phyloP scores from a whole-genome alignment of 495 filamentous ascomycete genomes.

The Cudoniella acicularis region DNA sequence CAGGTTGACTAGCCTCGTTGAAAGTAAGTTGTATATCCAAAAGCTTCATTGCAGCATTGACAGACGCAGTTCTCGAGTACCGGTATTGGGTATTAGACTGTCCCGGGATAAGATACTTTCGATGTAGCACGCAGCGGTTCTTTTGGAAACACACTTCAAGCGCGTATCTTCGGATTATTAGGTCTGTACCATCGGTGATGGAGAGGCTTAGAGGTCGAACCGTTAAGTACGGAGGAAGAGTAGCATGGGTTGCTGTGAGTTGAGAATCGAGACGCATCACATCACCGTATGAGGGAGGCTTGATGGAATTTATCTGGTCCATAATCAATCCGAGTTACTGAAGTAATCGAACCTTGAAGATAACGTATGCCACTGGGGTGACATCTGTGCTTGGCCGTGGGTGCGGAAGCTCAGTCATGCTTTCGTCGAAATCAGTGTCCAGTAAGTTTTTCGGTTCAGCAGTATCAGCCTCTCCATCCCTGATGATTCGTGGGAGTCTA shows the following conservation, averaged over 20 bases:
- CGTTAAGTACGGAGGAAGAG: constrained; percentile 17
- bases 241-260: constrained; percentile 13
- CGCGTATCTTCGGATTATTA: constrained; percentile 65
- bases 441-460: not conserved
- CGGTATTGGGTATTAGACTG: constrained; percentile 56
- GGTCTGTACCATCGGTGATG: constrained; percentile 52
- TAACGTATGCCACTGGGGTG: not conserved
- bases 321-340: not conserved
- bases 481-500: not conserved
- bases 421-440: not conserved
- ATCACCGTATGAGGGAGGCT: not conserved
- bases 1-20: constrained; percentile 34
- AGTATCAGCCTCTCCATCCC: not conserved
- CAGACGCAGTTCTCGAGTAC: constrained; percentile 64
- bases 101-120: constrained; percentile 60
- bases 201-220: constrained; percentile 51
- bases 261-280: constrained; percentile 19
- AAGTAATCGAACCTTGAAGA: not conserved
- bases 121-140: constrained; percentile 65
- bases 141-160: constrained; percentile 69
- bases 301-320: not conserved
- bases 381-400: not conserved
- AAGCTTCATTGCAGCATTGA: constrained; percentile 63
- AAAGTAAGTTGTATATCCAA: constrained; percentile 42
- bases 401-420: not conserved